Percentiles rank a stretch among this genome's conserved stretches.
These are phyloP conservation scores for Eucalyptus tenuipes DNA, from an alignment of 345 rosid species.

Conservation along the genomic window DNA sequence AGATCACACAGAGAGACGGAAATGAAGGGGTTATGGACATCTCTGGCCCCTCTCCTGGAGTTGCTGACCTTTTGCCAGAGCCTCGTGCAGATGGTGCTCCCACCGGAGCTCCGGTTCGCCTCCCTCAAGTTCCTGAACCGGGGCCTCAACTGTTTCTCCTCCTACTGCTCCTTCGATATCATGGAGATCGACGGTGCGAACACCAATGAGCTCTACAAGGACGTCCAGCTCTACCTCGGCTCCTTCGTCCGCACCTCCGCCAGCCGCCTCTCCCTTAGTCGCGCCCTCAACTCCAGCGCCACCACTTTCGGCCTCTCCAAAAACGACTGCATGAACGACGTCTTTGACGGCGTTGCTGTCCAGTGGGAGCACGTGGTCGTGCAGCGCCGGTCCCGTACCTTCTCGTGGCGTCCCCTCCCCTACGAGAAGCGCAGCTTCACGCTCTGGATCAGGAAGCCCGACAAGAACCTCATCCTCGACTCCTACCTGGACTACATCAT, in stretches of 20 bases:
- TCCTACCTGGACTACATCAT: constrained; percentile 69
- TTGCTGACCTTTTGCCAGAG: too few relatives aligned
- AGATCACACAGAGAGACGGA: neutral
- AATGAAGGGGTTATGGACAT: neutral
- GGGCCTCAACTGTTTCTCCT: neutral
- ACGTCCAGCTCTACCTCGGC: constrained; percentile 82
- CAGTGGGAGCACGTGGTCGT: constrained; percentile 89
- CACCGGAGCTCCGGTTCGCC: too few relatives aligned
- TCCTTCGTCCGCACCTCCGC: constrained; percentile 53
- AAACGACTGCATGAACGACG: constrained; percentile 69
- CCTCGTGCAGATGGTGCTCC: too few relatives aligned
- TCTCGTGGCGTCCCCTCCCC: constrained; percentile 82
- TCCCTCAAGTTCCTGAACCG: too few relatives aligned
- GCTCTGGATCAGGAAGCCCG: constrained; percentile 49
- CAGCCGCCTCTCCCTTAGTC: constrained; percentile 70
- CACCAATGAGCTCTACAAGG: constrained; percentile 96
- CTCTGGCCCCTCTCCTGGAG: constrained; percentile 3
- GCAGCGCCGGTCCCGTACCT: constrained; percentile 52
- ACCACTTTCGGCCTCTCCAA: constrained; percentile 15
- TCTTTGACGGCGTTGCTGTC: constrained; percentile 46
- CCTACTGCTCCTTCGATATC: constrained; percentile 54
- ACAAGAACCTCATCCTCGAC: constrained; percentile 44
- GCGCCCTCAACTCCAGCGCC: constrained; percentile 51
- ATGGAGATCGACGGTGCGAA: constrained; percentile 88
- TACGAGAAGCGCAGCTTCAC: constrained; percentile 90